Percentiles rank a stretch among this genome's conserved stretches.
Evolutionary conservation across 2,329 filamentous ascomycete species (phyloP).

Genomic region (Trichophyton schoenleinii): DNA sequence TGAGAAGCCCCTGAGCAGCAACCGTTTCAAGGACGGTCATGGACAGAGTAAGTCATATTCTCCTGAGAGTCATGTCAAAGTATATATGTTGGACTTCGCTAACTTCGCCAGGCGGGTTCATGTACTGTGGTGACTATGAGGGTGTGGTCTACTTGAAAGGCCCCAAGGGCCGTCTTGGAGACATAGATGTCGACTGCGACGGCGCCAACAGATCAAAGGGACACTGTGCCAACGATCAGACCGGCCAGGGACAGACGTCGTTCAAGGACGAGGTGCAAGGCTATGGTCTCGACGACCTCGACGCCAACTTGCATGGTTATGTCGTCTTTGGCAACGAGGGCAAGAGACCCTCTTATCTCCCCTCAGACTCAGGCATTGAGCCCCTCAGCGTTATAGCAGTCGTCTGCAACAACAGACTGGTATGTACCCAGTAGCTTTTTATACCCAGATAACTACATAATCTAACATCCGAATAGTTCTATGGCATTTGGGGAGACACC

Average conservation of each 20-base stretch:
- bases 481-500: constrained; percentile 48
- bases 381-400: constrained; percentile 45
- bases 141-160: constrained; percentile 9
- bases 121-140: constrained; percentile 11
- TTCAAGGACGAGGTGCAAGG: constrained; percentile 10
- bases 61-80: no score
- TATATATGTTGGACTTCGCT: neutral
- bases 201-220: constrained; percentile 11
- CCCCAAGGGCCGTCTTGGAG: constrained; percentile 5
- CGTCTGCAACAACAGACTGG: constrained; percentile 40
- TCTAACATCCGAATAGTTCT: constrained; percentile 26
- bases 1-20: neutral
- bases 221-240: constrained; percentile 1
- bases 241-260: constrained; percentile 10
- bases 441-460: neutral
- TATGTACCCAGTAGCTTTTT: constrained; percentile 13
- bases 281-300: constrained; percentile 15
- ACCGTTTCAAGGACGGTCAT: neutral
- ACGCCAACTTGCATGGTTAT: constrained; percentile 18
- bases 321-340: constrained; percentile 19
- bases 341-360: constrained; percentile 27
- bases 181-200: constrained; percentile 15
- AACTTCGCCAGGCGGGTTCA: neutral
- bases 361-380: constrained; percentile 33
- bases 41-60: neutral